Percentiles rank a stretch among this genome's conserved stretches.
These are phyloP conservation scores for Leishmania martiniquensis DNA, from an alignment of 208 protist genomes.

Conservation along the genomic window DNA sequence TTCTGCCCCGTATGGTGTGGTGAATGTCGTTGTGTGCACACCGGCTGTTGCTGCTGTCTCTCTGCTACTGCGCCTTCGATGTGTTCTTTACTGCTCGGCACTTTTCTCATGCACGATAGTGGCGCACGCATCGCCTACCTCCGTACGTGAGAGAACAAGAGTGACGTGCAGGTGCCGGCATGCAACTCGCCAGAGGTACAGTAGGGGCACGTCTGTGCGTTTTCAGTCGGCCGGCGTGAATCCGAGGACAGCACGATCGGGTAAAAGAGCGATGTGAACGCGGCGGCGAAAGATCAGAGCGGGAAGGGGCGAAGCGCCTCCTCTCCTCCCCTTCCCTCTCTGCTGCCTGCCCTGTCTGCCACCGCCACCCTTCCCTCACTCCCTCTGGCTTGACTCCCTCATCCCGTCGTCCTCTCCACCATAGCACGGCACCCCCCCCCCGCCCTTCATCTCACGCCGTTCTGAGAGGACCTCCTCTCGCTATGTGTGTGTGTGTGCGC, in stretches of 20 bases:
- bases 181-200: not conserved
- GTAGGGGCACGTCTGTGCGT: not conserved
- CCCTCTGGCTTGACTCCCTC: not conserved
- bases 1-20: not conserved
- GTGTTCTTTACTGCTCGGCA: not conserved
- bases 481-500: not conserved
- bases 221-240: not conserved
- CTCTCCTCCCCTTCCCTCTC: not conserved
- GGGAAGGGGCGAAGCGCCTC: not conserved
- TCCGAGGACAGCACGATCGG: not conserved
- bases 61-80: conserved; percentile 5
- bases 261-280: not conserved
- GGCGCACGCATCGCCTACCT: not conserved
- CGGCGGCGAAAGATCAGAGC: not conserved
- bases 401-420: not conserved
- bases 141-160: not conserved
- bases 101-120: not conserved
- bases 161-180: not conserved
- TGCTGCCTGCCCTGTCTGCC: not conserved
- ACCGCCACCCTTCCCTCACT: not conserved
- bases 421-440: not conserved
- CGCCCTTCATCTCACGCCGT: not conserved
- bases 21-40: not conserved
- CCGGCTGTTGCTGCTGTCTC: not conserved
- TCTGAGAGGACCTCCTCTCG: not conserved